A percentile compares a stretch with the other conserved stretches of the same genome.
Evolutionary conservation across 306 rosid species (phyloP).

Genomic region (Aeschynomene evenia): DNA sequence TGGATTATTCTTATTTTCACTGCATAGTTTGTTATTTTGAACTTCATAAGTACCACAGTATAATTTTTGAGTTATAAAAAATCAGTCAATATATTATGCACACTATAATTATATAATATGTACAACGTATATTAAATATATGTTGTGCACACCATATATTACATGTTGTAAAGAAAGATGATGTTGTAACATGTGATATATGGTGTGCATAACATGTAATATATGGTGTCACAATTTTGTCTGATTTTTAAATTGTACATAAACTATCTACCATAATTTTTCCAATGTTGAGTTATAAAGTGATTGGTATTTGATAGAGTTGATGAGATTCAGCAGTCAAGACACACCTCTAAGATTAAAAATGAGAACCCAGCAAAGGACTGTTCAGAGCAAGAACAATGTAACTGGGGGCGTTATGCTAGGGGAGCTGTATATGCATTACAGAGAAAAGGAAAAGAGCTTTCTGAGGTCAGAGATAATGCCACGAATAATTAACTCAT

Average conservation of each 20-base stretch:
- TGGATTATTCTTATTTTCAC: slow-evolving; percentile 18
- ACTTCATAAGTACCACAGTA: not conserved
- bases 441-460: slow-evolving; percentile 46
- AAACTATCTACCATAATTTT: no score
- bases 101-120: no score
- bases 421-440: slow-evolving; percentile 88
- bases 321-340: slow-evolving; percentile 58
- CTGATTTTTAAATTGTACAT: no score
- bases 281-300: slow-evolving; percentile 18
- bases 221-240: no score
- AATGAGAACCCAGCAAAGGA: slow-evolving; percentile 36
- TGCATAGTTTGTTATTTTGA: slow-evolving; percentile 24
- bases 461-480: slow-evolving; percentile 60
- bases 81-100: no score
- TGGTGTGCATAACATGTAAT: no score
- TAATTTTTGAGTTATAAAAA: slow-evolving; percentile 30
- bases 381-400: slow-evolving; percentile 54
- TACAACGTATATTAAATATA: no score
- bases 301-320: slow-evolving; percentile 47
- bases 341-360: slow-evolving; percentile 8
- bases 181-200: no score
- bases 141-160: no score
- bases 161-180: no score
- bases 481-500: slow-evolving; percentile 24
- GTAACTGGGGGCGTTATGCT: slow-evolving; percentile 89